Evolutionary conservation across 495 filamentous ascomycete genomes (phyloP), one percentile per base, ranked within the genome.

Genomic region (Chaetomium fimeti): DNA sequence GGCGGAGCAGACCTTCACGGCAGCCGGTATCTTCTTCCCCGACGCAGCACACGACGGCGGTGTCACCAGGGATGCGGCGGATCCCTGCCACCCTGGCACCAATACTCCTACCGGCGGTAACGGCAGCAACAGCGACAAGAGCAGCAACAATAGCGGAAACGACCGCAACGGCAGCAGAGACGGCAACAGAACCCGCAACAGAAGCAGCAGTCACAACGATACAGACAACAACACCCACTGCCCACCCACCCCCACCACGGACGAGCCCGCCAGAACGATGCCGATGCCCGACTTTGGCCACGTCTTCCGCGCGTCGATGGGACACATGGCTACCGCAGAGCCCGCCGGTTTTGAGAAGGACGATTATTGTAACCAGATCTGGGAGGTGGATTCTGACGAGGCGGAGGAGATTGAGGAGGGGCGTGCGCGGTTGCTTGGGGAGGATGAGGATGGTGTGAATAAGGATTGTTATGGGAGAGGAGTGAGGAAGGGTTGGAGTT

Each of bases 361-460:
- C 12, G 32, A 36, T 11, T n/a, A n/a, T n/a, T n/a, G n/a, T n/a
- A 36, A 16, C 1, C 36, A 48, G 29, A 15, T 66, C 24, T 67
- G 65, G 65, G 65, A 67, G 38, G 60, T 67, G 1, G 60, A 62
- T 55, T 67, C 65, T 32, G 56, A 67, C 32, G 65, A 67, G 55
- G 65, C 29, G 3, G 65, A 62, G n/a, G 60, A 62, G 48, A 62
- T 67, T 43, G 53, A 63, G 60, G 9, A 40, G 22, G 27, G 29
- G 15, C 62, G 24, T 20, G 54, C 45, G 20, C 52, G 13, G 27
- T 24, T 6, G 42, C 8, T 8, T 20, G 20, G 48, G 20, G 28
- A 11, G 32, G n/a, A 40, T 32, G 29, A 32, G 3, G 29, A 32
- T 32, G 32, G 29, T 32, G 12, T 36, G 32, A 1, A 9, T 36